Percentiles rank a stretch among this genome's conserved stretches.
phyloP scores from a whole-genome alignment of 805 yeast genomes.

The Ogataea philodendri region DNA sequence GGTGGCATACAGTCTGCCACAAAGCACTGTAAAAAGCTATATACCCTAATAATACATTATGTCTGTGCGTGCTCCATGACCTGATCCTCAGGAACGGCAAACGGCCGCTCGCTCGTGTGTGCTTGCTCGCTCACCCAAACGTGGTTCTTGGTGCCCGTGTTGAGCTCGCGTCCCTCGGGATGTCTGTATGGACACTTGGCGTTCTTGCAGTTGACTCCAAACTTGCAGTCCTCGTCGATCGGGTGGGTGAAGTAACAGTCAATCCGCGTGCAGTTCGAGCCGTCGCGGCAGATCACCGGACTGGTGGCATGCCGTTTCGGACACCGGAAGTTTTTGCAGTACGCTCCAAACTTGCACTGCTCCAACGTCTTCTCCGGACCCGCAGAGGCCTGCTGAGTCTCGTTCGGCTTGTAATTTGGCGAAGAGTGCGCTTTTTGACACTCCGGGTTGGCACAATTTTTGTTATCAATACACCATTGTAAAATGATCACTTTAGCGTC shows the following conservation, averaged over 20 bases:
- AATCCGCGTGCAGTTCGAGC: constrained; percentile 69
- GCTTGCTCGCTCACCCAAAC: constrained; percentile 34
- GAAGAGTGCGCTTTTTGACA: constrained; percentile 86
- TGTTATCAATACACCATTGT: constrained; percentile 77
- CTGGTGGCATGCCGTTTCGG: constrained; percentile 82
- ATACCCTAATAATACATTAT: constrained; percentile 11
- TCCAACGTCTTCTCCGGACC: constrained; percentile 56
- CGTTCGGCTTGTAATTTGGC: constrained; percentile 44
- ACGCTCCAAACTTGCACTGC: constrained; percentile 75
- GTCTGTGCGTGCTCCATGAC: constrained; percentile 62
- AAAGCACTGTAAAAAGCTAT: constrained; percentile 1
- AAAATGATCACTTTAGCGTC: constrained; percentile 64
- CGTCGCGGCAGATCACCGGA: constrained; percentile 75
- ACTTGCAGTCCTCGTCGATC: constrained; percentile 73
- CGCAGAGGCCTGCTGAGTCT: constrained; percentile 18
- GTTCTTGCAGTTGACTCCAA: constrained; percentile 73
- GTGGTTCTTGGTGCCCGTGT: constrained; percentile 27
- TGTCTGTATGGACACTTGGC: constrained; percentile 70
- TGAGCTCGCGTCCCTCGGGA: constrained; percentile 67
- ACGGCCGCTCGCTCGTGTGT: constrained; percentile 58
- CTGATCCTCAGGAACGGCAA: constrained; percentile 75
- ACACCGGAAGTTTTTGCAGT: constrained; percentile 77
- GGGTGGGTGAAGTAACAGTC: constrained; percentile 88
- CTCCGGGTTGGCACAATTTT: constrained; percentile 54
- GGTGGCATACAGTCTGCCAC: neutral